Conservation (phyloP, 2,329 filamentous ascomycete species). For the Fusarium sp. region DNA sequence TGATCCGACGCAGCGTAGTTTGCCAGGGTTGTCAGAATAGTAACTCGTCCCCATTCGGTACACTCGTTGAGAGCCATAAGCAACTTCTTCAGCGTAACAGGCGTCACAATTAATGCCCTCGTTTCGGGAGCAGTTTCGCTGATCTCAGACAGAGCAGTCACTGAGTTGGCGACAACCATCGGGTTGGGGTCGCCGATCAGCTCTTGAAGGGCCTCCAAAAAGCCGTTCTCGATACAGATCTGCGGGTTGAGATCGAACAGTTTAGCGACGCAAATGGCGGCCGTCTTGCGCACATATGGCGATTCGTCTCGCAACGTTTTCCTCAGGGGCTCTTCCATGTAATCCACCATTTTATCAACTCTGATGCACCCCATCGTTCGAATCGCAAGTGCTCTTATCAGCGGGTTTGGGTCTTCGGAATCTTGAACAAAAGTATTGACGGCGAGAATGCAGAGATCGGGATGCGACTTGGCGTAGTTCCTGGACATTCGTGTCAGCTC, state of each 20-base stretch:
- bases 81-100: conserved; percentile 90
- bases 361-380: conserved; percentile 98
- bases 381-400: conserved; percentile 94
- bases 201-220: conserved; percentile 92
- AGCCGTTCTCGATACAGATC: conserved; percentile 97
- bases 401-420: conserved; percentile 96
- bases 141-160: conserved; percentile 93
- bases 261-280: conserved; percentile 97
- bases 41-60: conserved; percentile 97
- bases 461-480: conserved; percentile 99
- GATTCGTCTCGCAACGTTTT: conserved; percentile 98
- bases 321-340: conserved; percentile 97
- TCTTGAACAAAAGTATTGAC: conserved; percentile 99
- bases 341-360: conserved; percentile 99
- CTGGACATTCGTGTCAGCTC: conserved; percentile 58
- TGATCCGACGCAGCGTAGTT: conserved; percentile 88
- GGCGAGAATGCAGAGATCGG: conserved; percentile 96
- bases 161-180: conserved; percentile 98
- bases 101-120: conserved; percentile 83
- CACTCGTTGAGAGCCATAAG: conserved; percentile 97
- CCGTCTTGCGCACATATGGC: conserved; percentile 97
- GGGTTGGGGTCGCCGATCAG: conserved; percentile 97
- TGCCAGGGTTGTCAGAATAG: conserved; percentile 88
- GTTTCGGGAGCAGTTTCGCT: conserved; percentile 91
- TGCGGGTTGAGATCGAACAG: conserved; percentile 93